Conservation (phyloP, 2,329 filamentous ascomycete genomes). For the Aspergillus versicolor region DNA sequence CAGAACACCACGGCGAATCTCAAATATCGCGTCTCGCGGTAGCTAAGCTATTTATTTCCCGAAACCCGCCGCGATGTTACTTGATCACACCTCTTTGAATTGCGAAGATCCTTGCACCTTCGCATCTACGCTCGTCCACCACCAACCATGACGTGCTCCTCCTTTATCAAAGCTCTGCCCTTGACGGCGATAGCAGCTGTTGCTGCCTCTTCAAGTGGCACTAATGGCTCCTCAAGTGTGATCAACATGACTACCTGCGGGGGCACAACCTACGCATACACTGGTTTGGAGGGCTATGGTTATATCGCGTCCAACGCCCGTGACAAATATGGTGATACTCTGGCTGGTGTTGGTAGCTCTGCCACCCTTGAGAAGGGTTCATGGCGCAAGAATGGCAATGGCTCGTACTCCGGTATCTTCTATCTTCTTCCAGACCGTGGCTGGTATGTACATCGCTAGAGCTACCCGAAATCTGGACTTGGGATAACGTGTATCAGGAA, state of each 20-base stretch:
- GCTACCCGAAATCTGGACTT: background rate
- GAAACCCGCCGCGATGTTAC: background rate
- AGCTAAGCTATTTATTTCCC: slow-evolving; percentile 2
- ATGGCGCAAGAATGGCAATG: slow-evolving; percentile 56
- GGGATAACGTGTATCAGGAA: slow-evolving; percentile 10
- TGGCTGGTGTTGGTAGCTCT: slow-evolving; percentile 66
- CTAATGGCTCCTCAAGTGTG: slow-evolving; percentile 8
- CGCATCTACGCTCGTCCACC: background rate
- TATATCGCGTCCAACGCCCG: slow-evolving; percentile 56
- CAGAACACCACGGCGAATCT: background rate
- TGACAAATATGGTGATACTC: slow-evolving; percentile 69
- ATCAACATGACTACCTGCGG: slow-evolving; percentile 58
- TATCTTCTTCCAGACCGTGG: slow-evolving; percentile 67
- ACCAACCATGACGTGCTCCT: slow-evolving; percentile 22
- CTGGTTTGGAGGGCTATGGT: slow-evolving; percentile 67
- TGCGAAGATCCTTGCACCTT: background rate
- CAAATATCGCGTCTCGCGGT: background rate
- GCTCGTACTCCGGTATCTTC: slow-evolving; percentile 60
- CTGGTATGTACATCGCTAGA: slow-evolving; percentile 47
- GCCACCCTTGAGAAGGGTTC: slow-evolving; percentile 61
- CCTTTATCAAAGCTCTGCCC: slow-evolving; percentile 17
- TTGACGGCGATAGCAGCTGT: slow-evolving; percentile 17
- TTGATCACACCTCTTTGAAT: background rate
- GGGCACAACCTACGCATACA: slow-evolving; percentile 63
- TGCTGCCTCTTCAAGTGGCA: slow-evolving; percentile 4